Evolutionary conservation across 2,329 filamentous ascomycete species (phyloP), one percentile per base, ranked within the genome.

Genomic region (Epichloe festucae): DNA sequence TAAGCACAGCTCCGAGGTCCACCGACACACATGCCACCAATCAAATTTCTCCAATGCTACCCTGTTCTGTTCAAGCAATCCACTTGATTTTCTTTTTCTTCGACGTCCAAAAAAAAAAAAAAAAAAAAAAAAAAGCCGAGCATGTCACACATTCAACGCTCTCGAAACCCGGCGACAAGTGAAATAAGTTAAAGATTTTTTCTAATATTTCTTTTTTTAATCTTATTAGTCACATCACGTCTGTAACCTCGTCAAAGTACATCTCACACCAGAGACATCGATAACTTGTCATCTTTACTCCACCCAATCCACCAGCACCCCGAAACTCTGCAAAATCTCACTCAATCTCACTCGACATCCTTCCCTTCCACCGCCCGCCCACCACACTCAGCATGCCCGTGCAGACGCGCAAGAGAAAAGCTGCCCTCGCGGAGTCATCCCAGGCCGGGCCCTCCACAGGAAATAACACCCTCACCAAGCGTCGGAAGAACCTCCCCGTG

Each of bases 401-500:
- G 43, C 38, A 56, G 49, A 62, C 61, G 5, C 60, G 62, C 42
- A 66, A 64, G 55, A 63, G 62, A 56, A 67, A 61, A 56, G 58
- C 61, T 14, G 58, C 62, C 10, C 55, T 62, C 46, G 61, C 53
- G 14, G 48, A 52, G 3, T 43, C 54, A 19, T 44, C 50, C 21
- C 36, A 43, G 12, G 31, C 23, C 8, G 23, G 23, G 2, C 23
- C 52, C 43, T 35, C 27, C 3, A 6, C 54, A 60, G 21, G 5
- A 12, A 8, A 4, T 4, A 14, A 6, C 2, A 14, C 31, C 4
- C 12, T 27, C 12, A 17, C 57, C 5, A 58, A 58, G 44, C 55
- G 50, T 34, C 57, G 58, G 47, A 58, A 59, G 52, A 66, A 66
- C 43, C 60, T 69, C 5, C 64, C 67, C 3, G 60, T 69, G 44